Percentiles rank a stretch among this genome's conserved stretches.
These are phyloP conservation scores for Nannochloropsis gaditana DNA, from an alignment of 108 stramenopile species.

Conservation along the genomic window DNA sequence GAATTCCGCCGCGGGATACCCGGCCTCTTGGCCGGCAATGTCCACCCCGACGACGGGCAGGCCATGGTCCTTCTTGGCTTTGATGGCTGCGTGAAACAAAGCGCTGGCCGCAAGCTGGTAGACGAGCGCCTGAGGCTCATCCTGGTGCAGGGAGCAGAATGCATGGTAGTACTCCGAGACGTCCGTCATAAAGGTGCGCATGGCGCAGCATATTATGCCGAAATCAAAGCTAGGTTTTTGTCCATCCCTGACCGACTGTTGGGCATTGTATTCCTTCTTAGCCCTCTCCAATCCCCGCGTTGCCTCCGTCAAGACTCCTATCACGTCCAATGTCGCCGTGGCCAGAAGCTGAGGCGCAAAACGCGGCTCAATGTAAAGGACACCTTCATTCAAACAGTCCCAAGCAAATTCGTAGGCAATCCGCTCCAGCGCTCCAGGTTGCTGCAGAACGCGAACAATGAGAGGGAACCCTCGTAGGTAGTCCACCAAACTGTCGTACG, in stretches of 20 bases:
- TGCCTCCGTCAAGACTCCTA: constrained; percentile 1
- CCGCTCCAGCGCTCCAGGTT: constrained; percentile 14
- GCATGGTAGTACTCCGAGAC: constrained; percentile 15
- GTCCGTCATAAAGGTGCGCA: constrained; percentile 18
- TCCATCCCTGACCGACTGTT: background rate
- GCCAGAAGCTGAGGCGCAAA: constrained; percentile 21
- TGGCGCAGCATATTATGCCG: constrained; percentile 21
- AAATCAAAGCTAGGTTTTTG: background rate
- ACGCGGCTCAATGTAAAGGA: constrained; percentile 3
- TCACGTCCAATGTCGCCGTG: background rate
- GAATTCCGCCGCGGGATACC: background rate
- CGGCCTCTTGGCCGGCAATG: constrained; percentile 24
- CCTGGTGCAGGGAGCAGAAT: background rate
- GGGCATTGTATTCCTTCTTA: background rate
- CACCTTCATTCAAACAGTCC: constrained; percentile 13
- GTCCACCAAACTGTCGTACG: constrained; percentile 18
- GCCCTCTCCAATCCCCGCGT: background rate
- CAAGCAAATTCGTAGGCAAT: constrained; percentile 22
- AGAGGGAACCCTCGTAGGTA: constrained; percentile 8
- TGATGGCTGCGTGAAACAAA: background rate
- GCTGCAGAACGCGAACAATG: constrained; percentile 14
- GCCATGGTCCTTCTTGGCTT: background rate
- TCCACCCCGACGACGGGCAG: constrained; percentile 15
- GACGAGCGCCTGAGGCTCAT: background rate
- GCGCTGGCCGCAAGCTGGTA: background rate